Evolutionary conservation across 1,284 basidiomycete genomes (phyloP).

Genomic region (Lentinula novae-zelandiae): DNA sequence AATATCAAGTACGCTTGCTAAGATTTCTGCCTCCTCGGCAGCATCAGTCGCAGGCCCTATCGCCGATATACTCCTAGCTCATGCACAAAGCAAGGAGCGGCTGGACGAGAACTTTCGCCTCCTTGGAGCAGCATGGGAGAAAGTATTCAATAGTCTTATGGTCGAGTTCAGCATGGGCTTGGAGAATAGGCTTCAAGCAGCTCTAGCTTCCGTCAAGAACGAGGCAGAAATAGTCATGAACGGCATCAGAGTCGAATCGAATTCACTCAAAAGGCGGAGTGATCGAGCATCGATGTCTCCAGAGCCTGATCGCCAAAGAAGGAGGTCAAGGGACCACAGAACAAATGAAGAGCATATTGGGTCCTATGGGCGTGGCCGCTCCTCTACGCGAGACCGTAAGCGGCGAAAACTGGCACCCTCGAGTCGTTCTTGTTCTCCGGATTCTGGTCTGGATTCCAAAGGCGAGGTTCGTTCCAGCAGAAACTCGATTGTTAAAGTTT

Average conservation of each 20-base stretch:
- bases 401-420: slow-evolving; percentile 17
- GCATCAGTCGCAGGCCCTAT: slow-evolving; percentile 40
- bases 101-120: slow-evolving; percentile 34
- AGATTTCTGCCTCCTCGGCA: slow-evolving; percentile 36
- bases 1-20: slow-evolving; percentile 42
- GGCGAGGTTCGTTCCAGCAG: slow-evolving; percentile 3
- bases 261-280: slow-evolving; percentile 9
- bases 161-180: slow-evolving; percentile 35
- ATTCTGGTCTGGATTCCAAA: background rate
- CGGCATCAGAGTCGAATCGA: background rate
- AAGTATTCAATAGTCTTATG: slow-evolving; percentile 37
- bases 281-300: background rate
- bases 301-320: background rate
- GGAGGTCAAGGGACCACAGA: background rate
- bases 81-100: slow-evolving; percentile 38
- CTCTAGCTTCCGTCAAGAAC: slow-evolving; percentile 30
- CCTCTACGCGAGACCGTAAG: slow-evolving; percentile 16
- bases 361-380: background rate
- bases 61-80: slow-evolving; percentile 37
- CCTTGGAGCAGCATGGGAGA: slow-evolving; percentile 40
- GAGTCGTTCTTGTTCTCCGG: slow-evolving; percentile 5
- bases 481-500: slow-evolving; percentile 6
- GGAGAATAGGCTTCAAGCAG: slow-evolving; percentile 34
- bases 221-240: slow-evolving; percentile 26
- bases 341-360: background rate